Base-by-base conservation (phyloP, 345 rosid species). In the Kandelia obovata region DNA sequence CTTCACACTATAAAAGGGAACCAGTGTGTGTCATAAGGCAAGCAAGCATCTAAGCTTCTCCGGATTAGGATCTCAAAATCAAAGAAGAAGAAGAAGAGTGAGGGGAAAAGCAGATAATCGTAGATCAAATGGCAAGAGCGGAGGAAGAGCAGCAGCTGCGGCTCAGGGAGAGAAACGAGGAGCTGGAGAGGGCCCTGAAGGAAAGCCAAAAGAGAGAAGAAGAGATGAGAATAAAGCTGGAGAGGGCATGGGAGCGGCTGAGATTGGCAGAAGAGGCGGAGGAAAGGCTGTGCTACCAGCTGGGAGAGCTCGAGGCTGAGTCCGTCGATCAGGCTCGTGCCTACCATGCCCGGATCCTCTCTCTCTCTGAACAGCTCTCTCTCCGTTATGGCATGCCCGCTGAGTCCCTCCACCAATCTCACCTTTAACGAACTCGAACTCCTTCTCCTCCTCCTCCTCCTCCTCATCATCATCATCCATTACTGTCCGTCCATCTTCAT, bases 261-360 rank as follows among this genome's bases (percentile, higher is more conserved):
- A 70, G 88, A 34, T 84, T 89, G 71, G 92, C 89, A 4, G 98
- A 90, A 75, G 96, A 90, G 30, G 98, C 83, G 0, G 98, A 90
- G 84, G 96, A 90, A 81, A 75, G 87, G 73, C 89, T 92, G 53
- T 90, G 96, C 78, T 73, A 85, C 6, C 93, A 90, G 86, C 87
- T 92, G 0, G 96, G 97, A 0, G 96, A 92, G 77, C 86, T 92
- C 3, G 97, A 92, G 80, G 97, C 96, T 0, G 98, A 92, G 79
- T 84, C 93, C 28, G 80, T 87, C 39, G 67, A 75, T 47, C 87
- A 87, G 49, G 98, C 96, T 8, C 93, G 93, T 64, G 89, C 53
- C 10, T 83, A 86, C 65, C 87, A 76, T 65, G 83, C 93, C 21
- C 88, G 87, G 7, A 78, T 90, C 19, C 3, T 92, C 28, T 74